A percentile compares a stretch with the other conserved stretches of the same genome.
Conservation (phyloP, 23 red algal species). For the Chondrus crispus region DNA sequence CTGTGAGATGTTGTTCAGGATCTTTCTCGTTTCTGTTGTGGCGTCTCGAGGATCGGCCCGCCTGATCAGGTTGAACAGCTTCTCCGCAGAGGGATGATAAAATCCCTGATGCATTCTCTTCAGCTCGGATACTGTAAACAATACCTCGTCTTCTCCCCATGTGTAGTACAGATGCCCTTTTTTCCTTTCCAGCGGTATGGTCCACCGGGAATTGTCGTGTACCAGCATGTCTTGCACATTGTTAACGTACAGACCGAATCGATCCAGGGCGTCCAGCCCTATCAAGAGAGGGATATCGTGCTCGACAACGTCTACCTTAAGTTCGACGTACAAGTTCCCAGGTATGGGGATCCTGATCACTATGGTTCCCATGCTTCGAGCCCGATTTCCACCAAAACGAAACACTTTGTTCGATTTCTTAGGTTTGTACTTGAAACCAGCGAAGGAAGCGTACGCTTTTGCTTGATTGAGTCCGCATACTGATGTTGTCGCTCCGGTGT, state of each 20-base stretch:
- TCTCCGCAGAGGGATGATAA: not conserved
- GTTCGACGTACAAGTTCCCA: not conserved
- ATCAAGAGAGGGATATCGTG: slow-evolving; percentile 1
- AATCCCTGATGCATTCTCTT: not conserved
- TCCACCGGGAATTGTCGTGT: not conserved
- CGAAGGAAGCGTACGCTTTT: not conserved
- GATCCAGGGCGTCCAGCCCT: slow-evolving; percentile 11
- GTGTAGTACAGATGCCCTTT: not conserved
- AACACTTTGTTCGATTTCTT: not conserved
- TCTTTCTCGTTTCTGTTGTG: not conserved
- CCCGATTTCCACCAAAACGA: not conserved
- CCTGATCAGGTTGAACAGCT: not conserved
- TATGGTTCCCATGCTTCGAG: not conserved
- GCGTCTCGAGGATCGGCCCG: not conserved
- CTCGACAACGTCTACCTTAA: slow-evolving; percentile 10
- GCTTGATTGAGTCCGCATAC: not conserved
- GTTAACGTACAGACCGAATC: not conserved
- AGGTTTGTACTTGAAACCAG: not conserved
- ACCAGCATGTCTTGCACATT: slow-evolving; percentile 1
- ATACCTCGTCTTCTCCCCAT: not conserved
- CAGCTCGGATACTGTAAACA: not conserved
- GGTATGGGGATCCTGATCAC: not conserved
- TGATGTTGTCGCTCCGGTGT: not conserved
- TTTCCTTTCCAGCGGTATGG: not conserved
- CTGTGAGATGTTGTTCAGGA: not conserved